Conservation (phyloP, 192 early-diverging fungal genomes). For the Oehlia diaphana region DNA sequence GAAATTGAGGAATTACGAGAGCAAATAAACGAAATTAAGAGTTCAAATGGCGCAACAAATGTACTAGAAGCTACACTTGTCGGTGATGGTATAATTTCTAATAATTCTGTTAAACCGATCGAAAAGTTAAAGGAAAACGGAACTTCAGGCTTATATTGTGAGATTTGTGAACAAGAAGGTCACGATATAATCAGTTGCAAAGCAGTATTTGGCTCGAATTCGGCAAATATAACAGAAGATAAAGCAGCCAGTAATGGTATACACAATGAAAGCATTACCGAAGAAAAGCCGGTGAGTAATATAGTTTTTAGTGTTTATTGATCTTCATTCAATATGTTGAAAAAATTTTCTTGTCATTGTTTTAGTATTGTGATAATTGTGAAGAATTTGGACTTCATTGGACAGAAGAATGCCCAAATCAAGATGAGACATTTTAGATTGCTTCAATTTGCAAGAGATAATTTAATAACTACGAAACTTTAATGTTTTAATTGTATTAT, state of each 20-base stretch:
- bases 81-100: neutral
- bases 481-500: neutral
- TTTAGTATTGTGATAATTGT: constrained; percentile 76
- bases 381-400: constrained; percentile 69
- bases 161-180: constrained; percentile 65
- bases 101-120: neutral
- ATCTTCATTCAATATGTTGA: neutral
- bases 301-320: neutral
- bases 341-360: neutral
- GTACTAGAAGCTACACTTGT: constrained; percentile 4
- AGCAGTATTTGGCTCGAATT: constrained; percentile 43
- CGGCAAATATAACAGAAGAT: neutral
- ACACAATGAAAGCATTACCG: constrained; percentile 26
- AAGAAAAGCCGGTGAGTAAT: constrained; percentile 46
- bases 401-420: constrained; percentile 72
- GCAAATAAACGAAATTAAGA: constrained; percentile 48
- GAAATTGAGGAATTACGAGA: constrained; percentile 55
- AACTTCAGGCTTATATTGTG: constrained; percentile 49
- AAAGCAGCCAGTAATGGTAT: neutral
- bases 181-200: constrained; percentile 65
- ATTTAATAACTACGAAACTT: neutral
- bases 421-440: constrained; percentile 65
- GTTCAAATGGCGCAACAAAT: neutral
- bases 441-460: neutral
- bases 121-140: neutral